These are phyloP conservation scores for Parasitella parasitica DNA, from an alignment of 371 early-diverging fungal species.

Conservation along the genomic window DNA sequence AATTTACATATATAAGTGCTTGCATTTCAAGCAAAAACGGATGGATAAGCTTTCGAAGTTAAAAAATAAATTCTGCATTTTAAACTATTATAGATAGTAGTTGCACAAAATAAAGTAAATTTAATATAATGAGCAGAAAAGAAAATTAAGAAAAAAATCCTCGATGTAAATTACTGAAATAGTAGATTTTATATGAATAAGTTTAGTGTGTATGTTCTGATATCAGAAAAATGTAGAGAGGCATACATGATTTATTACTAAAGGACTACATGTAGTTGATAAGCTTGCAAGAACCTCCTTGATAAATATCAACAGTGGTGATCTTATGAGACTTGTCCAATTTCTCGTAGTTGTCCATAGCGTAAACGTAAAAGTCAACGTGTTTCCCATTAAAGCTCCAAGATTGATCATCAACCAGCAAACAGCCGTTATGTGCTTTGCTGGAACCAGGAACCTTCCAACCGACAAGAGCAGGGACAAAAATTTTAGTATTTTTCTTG, in stretches of 20 bases:
- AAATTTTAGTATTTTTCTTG: conserved; percentile 53
- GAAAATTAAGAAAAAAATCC: not conserved
- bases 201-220: not conserved
- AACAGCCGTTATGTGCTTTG: conserved; percentile 52
- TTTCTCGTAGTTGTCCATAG: conserved; percentile 31
- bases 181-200: not conserved
- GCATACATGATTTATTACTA: not conserved
- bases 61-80: not conserved
- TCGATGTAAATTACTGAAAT: not conserved
- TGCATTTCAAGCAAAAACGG: too few species aligned
- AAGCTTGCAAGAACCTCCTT: conserved; percentile 49
- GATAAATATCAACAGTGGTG: conserved; percentile 42
- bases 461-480: conserved; percentile 41
- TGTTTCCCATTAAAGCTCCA: conserved; percentile 49
- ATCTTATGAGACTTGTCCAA: conserved; percentile 35
- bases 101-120: not conserved
- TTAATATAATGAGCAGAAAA: not conserved
- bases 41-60: not conserved
- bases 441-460: conserved; percentile 44
- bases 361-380: conserved; percentile 48
- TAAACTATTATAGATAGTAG: not conserved
- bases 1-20: too few species aligned
- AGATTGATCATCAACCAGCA: conserved; percentile 49
- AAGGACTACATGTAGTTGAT: conserved; percentile 30
- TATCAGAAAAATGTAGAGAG: not conserved